Base-by-base conservation (phyloP, 2,329 filamentous ascomycete genomes). In the Saccharata proteae region DNA sequence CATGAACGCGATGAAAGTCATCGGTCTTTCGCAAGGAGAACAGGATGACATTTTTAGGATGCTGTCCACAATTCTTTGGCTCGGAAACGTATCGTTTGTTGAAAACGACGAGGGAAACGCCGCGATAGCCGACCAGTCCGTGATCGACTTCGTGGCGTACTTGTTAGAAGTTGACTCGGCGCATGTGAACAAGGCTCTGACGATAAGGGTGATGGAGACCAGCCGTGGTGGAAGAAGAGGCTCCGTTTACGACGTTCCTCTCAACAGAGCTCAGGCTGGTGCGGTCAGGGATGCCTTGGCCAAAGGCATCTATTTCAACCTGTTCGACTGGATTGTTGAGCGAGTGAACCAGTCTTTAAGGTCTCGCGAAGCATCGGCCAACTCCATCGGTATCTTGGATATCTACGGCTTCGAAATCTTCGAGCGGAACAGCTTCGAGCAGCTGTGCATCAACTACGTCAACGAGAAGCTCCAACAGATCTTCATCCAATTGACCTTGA, bases 371-470 rank as follows among this genome's bases (percentile, higher is more conserved):
- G 61, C 73, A 0, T 71, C 86, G 3, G 64, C 74, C 24, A 90
- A 94, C 54, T 82, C 82, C 3, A 90, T 98, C 43, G 90, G 90
- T 51, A 96, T 98, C 51, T 69, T 98, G 43, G 90, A 98, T 67
- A 98, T 98, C 44, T 98, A 98, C 54, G 90, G 90, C 3, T 98
- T 98, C 49, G 90, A 98, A 54, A 98, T 98, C 44, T 98, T 98
- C 46, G 86, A 98, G 45, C 74, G 83, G 48, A 98, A 98, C 63
- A 94, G 88, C 63, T 98, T 98, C 48, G 90, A 98, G 55, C 90
- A 98, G 56, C 70, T 98, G 5, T 98, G 90, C 64, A 98, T 98
- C 69, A 98, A 98, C 59, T 98, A 98, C 59, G 96, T 92, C 39
- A 98, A 98, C 58, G 90, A 98, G 57, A 98, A 94, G 56, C 73